A percentile compares a stretch with the other conserved stretches of the same genome.
phyloP scores from a whole-genome alignment of 805 yeast species.

The Pichia eremophila region DNA sequence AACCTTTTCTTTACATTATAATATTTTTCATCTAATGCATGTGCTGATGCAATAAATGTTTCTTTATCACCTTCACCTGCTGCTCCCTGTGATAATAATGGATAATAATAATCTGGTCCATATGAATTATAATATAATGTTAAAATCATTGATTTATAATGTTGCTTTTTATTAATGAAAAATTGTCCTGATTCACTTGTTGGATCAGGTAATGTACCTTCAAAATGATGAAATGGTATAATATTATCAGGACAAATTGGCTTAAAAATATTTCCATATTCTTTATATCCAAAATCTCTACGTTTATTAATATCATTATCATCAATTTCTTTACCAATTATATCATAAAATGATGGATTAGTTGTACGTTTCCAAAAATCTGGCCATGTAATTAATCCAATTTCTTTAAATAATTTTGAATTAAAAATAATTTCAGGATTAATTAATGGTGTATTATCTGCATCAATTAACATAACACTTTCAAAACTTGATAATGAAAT shows the following conservation, averaged over 20 bases:
- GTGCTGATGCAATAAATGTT: conserved; percentile 48
- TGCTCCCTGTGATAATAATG: conserved; percentile 38
- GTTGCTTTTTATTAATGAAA: conserved; percentile 45
- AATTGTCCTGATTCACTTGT: conserved; percentile 61
- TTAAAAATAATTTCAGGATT: conserved; percentile 25
- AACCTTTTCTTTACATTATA: conserved; percentile 52
- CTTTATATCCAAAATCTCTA: conserved; percentile 4
- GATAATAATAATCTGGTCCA: conserved; percentile 50
- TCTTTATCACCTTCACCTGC: conserved; percentile 53
- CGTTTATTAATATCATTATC: conserved; percentile 12
- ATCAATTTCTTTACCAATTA: conserved; percentile 30
- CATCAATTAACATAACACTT: conserved; percentile 32
- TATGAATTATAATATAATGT: conserved; percentile 52
- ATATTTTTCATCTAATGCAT: conserved; percentile 47
- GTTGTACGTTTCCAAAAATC: conserved; percentile 63
- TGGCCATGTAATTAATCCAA: conserved; percentile 59
- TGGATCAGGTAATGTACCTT: conserved; percentile 55
- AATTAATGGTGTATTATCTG: conserved; percentile 33
- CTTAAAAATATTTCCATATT: conserved; percentile 23
- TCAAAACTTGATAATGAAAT: conserved; percentile 35
- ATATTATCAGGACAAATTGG: conserved; percentile 35
- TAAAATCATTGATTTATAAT: conserved; percentile 42
- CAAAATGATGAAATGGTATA: conserved; percentile 47
- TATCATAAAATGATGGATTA: conserved; percentile 46
- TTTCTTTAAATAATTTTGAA: conserved; percentile 33